Percentiles rank a stretch among this genome's conserved stretches.
Evolutionary conservation across 768 basidiomycete species (phyloP).

Genomic region (Suillus ampliporus): DNA sequence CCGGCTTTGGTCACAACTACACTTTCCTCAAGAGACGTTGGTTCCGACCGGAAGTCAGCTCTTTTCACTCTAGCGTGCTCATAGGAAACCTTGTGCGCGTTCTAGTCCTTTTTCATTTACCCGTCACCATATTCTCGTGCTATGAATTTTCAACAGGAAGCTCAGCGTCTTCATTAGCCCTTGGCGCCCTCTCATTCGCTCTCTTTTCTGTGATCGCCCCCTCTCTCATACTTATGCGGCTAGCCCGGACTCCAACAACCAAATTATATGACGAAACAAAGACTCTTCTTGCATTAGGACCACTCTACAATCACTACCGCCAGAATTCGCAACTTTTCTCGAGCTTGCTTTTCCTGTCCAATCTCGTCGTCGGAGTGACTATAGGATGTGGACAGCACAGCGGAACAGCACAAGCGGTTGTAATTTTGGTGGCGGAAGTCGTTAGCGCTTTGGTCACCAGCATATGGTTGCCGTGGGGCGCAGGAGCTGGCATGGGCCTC

Average conservation of each 20-base stretch:
- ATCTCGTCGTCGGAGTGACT: constrained; percentile 80
- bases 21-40: constrained; percentile 38
- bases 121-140: constrained; percentile 89
- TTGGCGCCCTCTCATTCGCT: constrained; percentile 83
- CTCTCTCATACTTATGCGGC: constrained; percentile 72
- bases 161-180: constrained; percentile 65
- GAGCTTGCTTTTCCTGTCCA: constrained; percentile 78
- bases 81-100: constrained; percentile 93
- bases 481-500: constrained; percentile 95
- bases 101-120: constrained; percentile 92
- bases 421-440: constrained; percentile 90
- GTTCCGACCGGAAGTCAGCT: constrained; percentile 62
- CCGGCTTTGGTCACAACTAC: constrained; percentile 26
- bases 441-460: constrained; percentile 86
- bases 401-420: constrained; percentile 90
- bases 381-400: constrained; percentile 90
- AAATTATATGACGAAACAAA: constrained; percentile 96
- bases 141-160: constrained; percentile 58
- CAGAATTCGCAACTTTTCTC: constrained; percentile 92
- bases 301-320: constrained; percentile 93
- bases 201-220: constrained; percentile 83
- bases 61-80: constrained; percentile 81
- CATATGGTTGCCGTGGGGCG: constrained; percentile 96
- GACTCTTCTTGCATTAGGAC: constrained; percentile 87
- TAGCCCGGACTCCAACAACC: constrained; percentile 80